Conservation (phyloP, 257 asterid genomes). For the Penstemon davidsonii region DNA sequence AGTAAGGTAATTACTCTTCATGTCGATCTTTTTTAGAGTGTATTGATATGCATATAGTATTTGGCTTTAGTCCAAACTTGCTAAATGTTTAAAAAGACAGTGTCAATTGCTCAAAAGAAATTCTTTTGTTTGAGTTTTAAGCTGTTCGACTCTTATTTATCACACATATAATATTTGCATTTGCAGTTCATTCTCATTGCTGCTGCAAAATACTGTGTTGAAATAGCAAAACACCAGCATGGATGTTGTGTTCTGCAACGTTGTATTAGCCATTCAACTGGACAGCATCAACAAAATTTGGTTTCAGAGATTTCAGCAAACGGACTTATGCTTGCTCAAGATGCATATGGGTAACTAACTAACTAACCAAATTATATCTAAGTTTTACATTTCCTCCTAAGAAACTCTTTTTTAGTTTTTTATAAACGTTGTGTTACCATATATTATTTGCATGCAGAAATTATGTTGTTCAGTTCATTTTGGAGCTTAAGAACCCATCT, state of each 20-base stretch:
- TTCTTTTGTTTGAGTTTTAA: too few relatives aligned
- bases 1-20: constrained; percentile 54
- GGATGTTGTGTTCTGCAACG: constrained; percentile 96
- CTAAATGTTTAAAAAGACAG: too few relatives aligned
- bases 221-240: constrained; percentile 89
- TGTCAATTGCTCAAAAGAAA: too few relatives aligned
- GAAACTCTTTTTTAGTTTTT: not conserved
- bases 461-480: constrained; percentile 80
- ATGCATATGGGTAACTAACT: constrained; percentile 79
- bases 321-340: constrained; percentile 85
- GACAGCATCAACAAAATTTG: constrained; percentile 65
- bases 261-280: constrained; percentile 72
- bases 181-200: constrained; percentile 84
- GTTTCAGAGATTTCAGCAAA: constrained; percentile 67
- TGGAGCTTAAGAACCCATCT: constrained; percentile 72
- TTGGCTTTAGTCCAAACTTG: too few relatives aligned
- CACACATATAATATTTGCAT: constrained; percentile 18
- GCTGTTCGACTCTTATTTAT: not conserved
- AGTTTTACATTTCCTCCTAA: too few relatives aligned
- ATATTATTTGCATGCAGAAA: constrained; percentile 50
- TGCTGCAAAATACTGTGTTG: constrained; percentile 84
- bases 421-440: too few relatives aligned
- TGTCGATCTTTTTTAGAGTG: constrained; percentile 8
- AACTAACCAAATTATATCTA: too few relatives aligned
- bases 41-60: too few relatives aligned